Evolutionary conservation across 352 stramenopile species (phyloP), one percentile per base, ranked within the genome.

Genomic region (Phytophthora sojae): DNA sequence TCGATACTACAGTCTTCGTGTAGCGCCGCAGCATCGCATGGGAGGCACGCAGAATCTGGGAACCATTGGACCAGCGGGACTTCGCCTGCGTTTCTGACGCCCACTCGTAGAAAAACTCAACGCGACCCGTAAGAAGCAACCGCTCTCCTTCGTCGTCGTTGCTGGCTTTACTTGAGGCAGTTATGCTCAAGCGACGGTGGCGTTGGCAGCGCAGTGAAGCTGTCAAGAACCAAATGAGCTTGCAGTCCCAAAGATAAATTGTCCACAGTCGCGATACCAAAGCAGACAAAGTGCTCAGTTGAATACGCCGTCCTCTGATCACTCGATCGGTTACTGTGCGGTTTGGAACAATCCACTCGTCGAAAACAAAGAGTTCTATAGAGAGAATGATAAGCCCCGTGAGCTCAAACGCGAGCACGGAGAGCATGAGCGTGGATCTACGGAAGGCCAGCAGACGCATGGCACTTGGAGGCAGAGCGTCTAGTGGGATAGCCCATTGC

Each of bases 31-130:
- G 0, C 4, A 66, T 19, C n/a, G 57, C 51, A 17, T 61, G 57
- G 35, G 55, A 32, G 17, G 37, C 23, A 9, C 42, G 57, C 45
- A 72, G 58, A 26, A 67, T 53, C 9, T 59, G 58, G 2, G 58
- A 47, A 1, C 65, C 23, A 5, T 25, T 59, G 1, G 45, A 42
- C 67, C 67, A 73, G 6, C 37, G 54, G 2, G 21, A 55, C 23
- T 63, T 56, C 15, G 44, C 45, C 3, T 37, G 49, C 6, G 21
- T 57, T 17, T 73, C 45, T 50, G 45, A 61, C 12, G 47, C 67
- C 64, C 59, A 77, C 1, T 76, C 42, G 50, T 72, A 79, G 23
- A 67, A 69, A 45, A 64, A 80, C 68, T 76, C 72, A n/a, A 80
- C 72, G 8, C 37, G 30, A 2, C 68, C 72, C 19, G 37, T 58